Percentiles rank a stretch among this genome's conserved stretches.
These are phyloP conservation scores for Aspergillus sp. DNA, from an alignment of 2,329 filamentous ascomycete species.

Conservation along the genomic window DNA sequence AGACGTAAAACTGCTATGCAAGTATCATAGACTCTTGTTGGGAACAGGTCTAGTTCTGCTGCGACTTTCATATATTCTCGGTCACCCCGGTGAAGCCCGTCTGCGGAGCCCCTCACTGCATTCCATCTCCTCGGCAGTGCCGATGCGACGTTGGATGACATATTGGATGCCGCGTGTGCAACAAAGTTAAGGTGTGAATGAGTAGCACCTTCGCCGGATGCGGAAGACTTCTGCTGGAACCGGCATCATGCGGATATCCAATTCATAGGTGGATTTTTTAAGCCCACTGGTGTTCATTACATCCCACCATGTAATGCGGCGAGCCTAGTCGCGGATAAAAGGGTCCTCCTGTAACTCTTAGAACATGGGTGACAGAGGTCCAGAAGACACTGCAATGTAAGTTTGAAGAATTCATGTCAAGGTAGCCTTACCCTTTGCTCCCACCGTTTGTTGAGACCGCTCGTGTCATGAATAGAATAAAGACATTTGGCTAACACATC, in stretches of 20 bases:
- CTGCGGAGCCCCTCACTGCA: neutral
- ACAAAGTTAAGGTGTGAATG: neutral
- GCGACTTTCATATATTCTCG: neutral
- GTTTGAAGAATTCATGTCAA: neutral
- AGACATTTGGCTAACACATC: neutral
- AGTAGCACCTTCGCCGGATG: neutral
- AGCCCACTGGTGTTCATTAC: neutral
- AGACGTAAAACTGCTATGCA: neutral
- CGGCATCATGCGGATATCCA: neutral
- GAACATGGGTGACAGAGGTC: neutral
- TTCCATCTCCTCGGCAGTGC: neutral
- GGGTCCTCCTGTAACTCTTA: neutral
- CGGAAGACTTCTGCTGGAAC: neutral
- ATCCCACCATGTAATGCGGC: neutral
- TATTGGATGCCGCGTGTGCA: neutral
- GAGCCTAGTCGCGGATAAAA: neutral
- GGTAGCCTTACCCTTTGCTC: neutral
- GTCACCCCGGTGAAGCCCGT: neutral
- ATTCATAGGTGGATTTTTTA: neutral
- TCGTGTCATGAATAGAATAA: too few species aligned
- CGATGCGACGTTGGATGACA: neutral
- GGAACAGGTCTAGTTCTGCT: neutral
- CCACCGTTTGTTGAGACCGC: neutral
- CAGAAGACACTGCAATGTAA: neutral
- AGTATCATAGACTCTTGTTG: neutral